Base-by-base conservation (phyloP, 2,329 filamentous ascomycete genomes). In the Talaromyces sp. region DNA sequence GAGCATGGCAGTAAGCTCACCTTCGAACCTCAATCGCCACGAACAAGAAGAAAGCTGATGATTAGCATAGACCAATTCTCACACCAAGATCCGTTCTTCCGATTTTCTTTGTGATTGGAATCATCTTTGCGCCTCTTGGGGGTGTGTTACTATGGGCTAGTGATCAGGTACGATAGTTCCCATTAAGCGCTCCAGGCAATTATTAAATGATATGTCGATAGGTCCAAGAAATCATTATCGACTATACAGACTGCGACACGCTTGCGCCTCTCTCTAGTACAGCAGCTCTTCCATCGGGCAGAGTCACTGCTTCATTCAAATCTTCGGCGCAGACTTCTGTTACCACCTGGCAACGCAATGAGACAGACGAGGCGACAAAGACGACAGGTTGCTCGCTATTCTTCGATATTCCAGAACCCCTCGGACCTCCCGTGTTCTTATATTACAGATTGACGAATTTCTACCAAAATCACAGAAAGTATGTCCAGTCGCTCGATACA, bases 371-470 rank as follows among this genome's bases (percentile, higher is more conserved):
- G 13, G 47, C 45, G 27, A 64, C 56, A 19, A 59, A 63, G 47
- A 86, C 79, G 4, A 78, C 77, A 11, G 76, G 83, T 27, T 99
- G 95, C 84, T 85, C 85, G 37, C 79, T 99, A 64, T 84, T 87
- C 67, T 97, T 98, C 79, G 82, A 86, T 41, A 88, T 97, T 9
- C 92, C 92, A 1, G 89, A 94, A 72, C 82, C 88, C 66, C 89
- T 99, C 78, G 84, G 85, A 3, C 87, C 93, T 1, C 93, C 94
- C 0, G 91, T 99, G 11, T 86, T 94, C 67, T 88, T 98, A 78
- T 99, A 97, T 82, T 99, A 99, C 79, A 90, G 90, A 70, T 88
- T 99, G 68, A 94, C 92, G 65, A 97, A 98, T 80, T 99, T 99
- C 81, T 98, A 98, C 82, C 95, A 99, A 79, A 99, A 99, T 76